These are phyloP conservation scores for Ligustrum vulgare DNA, from an alignment of 257 asterid genomes.

Conservation along the genomic window DNA sequence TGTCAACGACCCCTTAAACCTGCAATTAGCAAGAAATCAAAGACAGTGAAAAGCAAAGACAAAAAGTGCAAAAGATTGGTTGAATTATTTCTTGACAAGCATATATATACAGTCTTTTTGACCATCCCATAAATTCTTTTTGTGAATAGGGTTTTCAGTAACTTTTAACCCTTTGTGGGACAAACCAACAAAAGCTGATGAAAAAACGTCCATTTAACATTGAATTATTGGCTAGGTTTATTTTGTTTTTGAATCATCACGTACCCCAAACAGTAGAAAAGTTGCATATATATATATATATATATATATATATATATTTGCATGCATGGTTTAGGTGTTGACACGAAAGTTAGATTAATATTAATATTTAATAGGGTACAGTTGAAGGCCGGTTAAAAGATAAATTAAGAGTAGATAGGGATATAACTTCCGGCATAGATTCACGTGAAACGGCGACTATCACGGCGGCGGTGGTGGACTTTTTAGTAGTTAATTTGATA, in stretches of 20 bases:
- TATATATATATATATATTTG: background rate
- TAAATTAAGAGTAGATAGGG: background rate
- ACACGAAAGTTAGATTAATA: background rate
- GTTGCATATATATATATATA: no score
- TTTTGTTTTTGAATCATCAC: background rate
- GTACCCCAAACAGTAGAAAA: background rate
- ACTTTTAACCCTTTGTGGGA: background rate
- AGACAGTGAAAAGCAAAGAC: background rate
- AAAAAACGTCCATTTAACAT: background rate
- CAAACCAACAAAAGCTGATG: background rate
- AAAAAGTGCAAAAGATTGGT: background rate
- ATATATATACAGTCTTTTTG: background rate
- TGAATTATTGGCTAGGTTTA: background rate
- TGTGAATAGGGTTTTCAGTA: background rate
- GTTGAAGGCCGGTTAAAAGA: no score
- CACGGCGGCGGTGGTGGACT: constrained; percentile 6
- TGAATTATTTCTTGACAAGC: background rate
- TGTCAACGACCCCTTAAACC: background rate
- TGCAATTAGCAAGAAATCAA: constrained; percentile 1
- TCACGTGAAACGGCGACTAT: constrained; percentile 20
- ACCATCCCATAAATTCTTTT: background rate
- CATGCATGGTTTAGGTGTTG: background rate
- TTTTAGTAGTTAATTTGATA: background rate
- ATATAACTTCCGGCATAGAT: background rate
- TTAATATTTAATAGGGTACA: no score